phyloP scores from a whole-genome alignment of 2,329 filamentous ascomycete genomes.

The Samsoniella hepiali region DNA sequence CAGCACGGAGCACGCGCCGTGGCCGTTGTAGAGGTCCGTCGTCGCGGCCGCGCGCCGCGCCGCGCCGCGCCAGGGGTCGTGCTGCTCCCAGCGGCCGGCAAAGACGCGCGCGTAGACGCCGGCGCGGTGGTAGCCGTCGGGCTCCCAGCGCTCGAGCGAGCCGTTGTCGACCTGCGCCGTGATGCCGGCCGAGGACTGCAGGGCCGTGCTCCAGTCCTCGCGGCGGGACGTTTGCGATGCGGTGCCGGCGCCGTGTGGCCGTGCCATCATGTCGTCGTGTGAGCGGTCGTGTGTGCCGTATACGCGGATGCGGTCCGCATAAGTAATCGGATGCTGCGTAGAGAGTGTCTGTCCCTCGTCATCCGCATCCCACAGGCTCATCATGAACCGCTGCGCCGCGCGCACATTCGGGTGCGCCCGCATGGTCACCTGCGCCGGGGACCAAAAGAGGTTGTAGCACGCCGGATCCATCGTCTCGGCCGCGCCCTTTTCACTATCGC shows the following conservation, averaged over 20 bases:
- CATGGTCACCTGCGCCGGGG: conserved; percentile 65
- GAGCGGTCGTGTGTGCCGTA: conserved; percentile 32
- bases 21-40: conserved; percentile 56
- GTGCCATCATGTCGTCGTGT: too few relatives aligned
- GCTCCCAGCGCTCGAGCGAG: conserved; percentile 69
- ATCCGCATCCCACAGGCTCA: conserved; percentile 60
- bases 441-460: conserved; percentile 74
- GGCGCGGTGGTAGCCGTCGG: conserved; percentile 59
- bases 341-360: conserved; percentile 48
- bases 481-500: background rate
- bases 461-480: conserved; percentile 48
- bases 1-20: conserved; percentile 55
- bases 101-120: conserved; percentile 52
- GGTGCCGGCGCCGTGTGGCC: too few relatives aligned
- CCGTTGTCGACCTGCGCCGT: conserved; percentile 70
- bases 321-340: conserved; percentile 60
- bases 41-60: conserved; percentile 49
- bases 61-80: conserved; percentile 53
- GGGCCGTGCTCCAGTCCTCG: conserved; percentile 38
- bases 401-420: conserved; percentile 64
- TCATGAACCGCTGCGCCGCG: conserved; percentile 62
- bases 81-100: conserved; percentile 52
- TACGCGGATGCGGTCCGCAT: conserved; percentile 67
- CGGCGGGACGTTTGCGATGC: conserved; percentile 12
- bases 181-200: conserved; percentile 45